phyloP scores from a whole-genome alignment of 2,329 filamentous ascomycete genomes.

The Neobulgaria alba region DNA sequence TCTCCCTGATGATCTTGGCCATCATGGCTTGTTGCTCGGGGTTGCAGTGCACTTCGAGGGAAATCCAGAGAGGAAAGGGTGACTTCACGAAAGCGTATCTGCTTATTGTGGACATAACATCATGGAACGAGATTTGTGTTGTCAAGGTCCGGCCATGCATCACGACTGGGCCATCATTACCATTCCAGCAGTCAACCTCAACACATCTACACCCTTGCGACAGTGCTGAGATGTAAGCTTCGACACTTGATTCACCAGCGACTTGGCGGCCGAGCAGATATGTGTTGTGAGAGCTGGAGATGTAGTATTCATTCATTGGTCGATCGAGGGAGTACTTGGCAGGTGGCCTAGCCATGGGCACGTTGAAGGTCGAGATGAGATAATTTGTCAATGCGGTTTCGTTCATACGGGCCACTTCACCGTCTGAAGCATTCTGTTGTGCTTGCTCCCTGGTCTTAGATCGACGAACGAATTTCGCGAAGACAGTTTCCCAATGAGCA shows the following conservation, averaged over 20 bases:
- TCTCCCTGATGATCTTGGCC: constrained; percentile 79
- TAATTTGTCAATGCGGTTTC: constrained; percentile 72
- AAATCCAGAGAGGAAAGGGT: constrained; percentile 86
- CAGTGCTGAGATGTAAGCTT: constrained; percentile 86
- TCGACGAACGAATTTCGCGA: constrained; percentile 59
- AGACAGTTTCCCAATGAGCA: constrained; percentile 61
- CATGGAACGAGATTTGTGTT: constrained; percentile 77
- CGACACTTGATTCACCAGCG: constrained; percentile 80
- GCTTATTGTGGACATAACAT: constrained; percentile 87
- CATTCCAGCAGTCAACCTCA: constrained; percentile 98
- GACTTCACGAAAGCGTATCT: constrained; percentile 88
- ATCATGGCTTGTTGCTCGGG: constrained; percentile 75
- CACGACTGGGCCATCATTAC: constrained; percentile 78
- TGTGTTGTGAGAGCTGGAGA: constrained; percentile 97
- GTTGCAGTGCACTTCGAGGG: constrained; percentile 90
- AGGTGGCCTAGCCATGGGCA: constrained; percentile 53
- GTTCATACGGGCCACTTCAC: constrained; percentile 55
- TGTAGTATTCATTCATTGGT: constrained; percentile 93
- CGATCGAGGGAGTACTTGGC: constrained; percentile 60
- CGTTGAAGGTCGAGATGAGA: constrained; percentile 66
- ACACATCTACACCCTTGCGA: constrained; percentile 88
- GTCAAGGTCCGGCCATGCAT: constrained; percentile 88
- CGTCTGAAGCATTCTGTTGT: constrained; percentile 34
- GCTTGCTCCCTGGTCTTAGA: constrained; percentile 40
- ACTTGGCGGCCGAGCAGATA: constrained; percentile 90